Evolutionary conservation across 805 yeast species (phyloP), one percentile per base, ranked within the genome.

Genomic region (Wickerhamiella azymoides): DNA sequence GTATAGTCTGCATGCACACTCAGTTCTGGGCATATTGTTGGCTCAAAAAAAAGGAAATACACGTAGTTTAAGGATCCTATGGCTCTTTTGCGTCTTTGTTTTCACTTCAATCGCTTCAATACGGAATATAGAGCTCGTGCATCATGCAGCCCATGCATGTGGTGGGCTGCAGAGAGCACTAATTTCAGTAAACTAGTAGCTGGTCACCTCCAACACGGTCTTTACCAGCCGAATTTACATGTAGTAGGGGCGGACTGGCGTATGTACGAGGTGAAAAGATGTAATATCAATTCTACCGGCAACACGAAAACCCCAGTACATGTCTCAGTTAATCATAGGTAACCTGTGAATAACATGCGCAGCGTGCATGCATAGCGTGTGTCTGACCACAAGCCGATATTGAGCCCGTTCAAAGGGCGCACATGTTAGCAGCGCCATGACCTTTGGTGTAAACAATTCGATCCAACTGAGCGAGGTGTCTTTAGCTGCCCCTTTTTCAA

Each of bases 261-360:
- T n/a, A n/a, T n/a, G n/a, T n/a, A n/a, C n/a, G n/a, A n/a, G n/a
- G n/a, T n/a, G n/a, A n/a, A n/a, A 21, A 21, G 6, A 5, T 7
- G 4, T 21, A 5, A 21, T 4, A 21, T 21, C 24, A 21, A 4
- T 21, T 5, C 24, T 21, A 5, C 7, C 7, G 24, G 24, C 24
- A 21, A 21, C 7, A 7, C 24, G 24, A 7, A 21, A 21, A 21
- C 6, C n/a, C 24, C 24, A 21, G 4, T 7, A 4, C 27, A 14
- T 39, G 43, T 40, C 43, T 30, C 43, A 40, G 36, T 26, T 14
- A 19, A 30, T 40, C 43, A 40, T 40, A 40, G 43, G 10, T 40
- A 3, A 11, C 36, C 37, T 37, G n/a, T n/a, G n/a, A n/a, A n/a
- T n/a, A n/a, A n/a, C 16, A 24, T 13, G 27, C 25, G 28, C 28